These are phyloP conservation scores for Blastocladiella britannica DNA, from an alignment of 192 early-diverging fungal genomes.

Conservation along the genomic window DNA sequence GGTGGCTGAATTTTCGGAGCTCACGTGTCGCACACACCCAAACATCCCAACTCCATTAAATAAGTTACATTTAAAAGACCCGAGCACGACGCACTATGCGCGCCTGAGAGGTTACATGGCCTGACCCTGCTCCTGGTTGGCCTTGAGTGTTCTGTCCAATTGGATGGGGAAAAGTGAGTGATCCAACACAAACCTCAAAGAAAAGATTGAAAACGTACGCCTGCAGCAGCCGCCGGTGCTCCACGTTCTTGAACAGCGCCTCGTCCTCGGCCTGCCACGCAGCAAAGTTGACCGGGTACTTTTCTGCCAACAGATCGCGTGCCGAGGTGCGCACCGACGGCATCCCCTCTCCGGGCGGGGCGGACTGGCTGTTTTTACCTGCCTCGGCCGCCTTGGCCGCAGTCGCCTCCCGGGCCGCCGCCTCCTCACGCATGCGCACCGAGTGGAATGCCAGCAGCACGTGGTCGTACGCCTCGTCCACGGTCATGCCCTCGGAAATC, in stretches of 20 bases:
- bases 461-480: constrained; percentile 56
- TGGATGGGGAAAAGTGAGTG: too few species aligned
- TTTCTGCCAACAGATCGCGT: too few species aligned
- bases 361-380: neutral
- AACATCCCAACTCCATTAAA: too few species aligned
- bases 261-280: neutral
- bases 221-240: neutral
- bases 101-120: too few species aligned
- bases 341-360: neutral
- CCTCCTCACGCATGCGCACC: constrained; percentile 55
- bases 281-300: neutral
- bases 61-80: too few species aligned
- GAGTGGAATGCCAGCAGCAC: constrained; percentile 63
- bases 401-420: constrained; percentile 22
- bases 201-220: too few species aligned
- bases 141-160: too few species aligned
- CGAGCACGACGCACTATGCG: too few species aligned
- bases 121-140: too few species aligned
- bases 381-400: neutral
- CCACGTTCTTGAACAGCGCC: neutral
- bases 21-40: too few species aligned
- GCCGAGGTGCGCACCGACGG: neutral
- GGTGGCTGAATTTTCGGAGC: too few species aligned
- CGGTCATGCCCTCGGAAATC: constrained; percentile 40
- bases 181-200: too few species aligned